phyloP scores from a whole-genome alignment of 2,329 filamentous ascomycete genomes.

The Fusarium euwallaceae region DNA sequence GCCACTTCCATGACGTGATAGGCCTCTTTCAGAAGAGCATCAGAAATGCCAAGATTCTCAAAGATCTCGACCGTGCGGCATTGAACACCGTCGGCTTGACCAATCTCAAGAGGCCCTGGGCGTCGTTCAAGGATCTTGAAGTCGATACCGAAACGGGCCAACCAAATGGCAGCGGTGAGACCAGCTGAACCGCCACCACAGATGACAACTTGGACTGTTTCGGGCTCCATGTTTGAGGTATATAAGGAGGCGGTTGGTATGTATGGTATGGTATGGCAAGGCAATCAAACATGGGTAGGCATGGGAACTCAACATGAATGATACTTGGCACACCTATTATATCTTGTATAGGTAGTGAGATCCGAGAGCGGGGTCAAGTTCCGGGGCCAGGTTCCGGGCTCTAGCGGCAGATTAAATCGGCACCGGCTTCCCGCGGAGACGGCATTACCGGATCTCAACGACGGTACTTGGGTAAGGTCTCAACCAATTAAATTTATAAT shows the following conservation, averaged over 20 bases:
- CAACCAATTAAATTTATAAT: not conserved
- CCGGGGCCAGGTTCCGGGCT: not conserved
- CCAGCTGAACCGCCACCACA: constrained; percentile 35
- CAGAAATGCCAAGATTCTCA: constrained; percentile 69
- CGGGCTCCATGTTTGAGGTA: not conserved
- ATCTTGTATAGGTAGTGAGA: not conserved
- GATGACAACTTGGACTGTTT: constrained; percentile 19
- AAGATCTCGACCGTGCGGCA: constrained; percentile 66
- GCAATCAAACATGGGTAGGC: too few relatives aligned
- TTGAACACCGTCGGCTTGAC: constrained; percentile 34
- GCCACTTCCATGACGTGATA: constrained; percentile 70
- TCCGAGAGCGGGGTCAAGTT: not conserved
- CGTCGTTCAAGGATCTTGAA: constrained; percentile 33
- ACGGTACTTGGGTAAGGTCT: not conserved
- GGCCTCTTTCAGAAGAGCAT: constrained; percentile 66
- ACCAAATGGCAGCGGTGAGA: constrained; percentile 31
- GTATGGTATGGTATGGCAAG: too few relatives aligned
- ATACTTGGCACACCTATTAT: not conserved
- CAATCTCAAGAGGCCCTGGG: constrained; percentile 25
- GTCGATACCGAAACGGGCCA: constrained; percentile 26
- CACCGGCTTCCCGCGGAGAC: not conserved
- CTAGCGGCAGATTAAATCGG: not conserved
- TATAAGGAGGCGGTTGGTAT: too few relatives aligned
- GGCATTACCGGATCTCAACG: not conserved
- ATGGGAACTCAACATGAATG: not conserved